Percentiles rank a stretch among this genome's conserved stretches.
These are phyloP conservation scores for Mucor ambiguus DNA, from an alignment of 371 early-diverging fungal species.

Conservation along the genomic window DNA sequence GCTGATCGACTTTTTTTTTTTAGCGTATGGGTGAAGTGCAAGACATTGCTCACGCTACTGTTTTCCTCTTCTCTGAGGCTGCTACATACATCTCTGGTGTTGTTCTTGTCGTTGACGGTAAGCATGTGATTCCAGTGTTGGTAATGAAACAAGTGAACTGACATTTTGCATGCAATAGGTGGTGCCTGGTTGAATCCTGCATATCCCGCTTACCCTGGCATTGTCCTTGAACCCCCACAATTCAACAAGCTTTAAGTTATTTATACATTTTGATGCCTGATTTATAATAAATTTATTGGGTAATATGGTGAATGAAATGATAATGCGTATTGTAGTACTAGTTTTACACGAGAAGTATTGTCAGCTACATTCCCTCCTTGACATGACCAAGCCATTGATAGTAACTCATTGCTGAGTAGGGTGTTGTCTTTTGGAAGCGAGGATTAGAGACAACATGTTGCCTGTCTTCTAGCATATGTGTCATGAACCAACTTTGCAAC, in stretches of 20 bases:
- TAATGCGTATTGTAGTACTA: background rate
- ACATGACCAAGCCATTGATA: constrained; percentile 65
- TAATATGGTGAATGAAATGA: background rate
- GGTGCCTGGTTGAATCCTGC: constrained; percentile 27
- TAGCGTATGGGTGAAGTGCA: constrained; percentile 58
- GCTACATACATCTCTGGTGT: constrained; percentile 62
- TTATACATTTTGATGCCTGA: background rate
- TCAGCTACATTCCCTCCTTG: constrained; percentile 24
- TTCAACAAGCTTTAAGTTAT: constrained; percentile 23
- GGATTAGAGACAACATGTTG: constrained; percentile 8
- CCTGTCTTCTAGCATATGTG: constrained; percentile 68
- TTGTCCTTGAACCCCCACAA: constrained; percentile 16
- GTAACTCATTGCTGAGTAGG: constrained; percentile 72
- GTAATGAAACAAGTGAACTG: background rate
- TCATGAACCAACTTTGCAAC: constrained; percentile 60
- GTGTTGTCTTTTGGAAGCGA: constrained; percentile 24
- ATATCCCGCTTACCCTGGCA: constrained; percentile 18
- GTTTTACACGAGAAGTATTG: background rate
- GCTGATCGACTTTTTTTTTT: background rate
- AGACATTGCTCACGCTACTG: constrained; percentile 74
- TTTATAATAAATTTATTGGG: background rate
- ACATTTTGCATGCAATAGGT: constrained; percentile 4
- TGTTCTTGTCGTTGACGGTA: constrained; percentile 77
- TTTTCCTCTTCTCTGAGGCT: constrained; percentile 72
- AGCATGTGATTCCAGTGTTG: background rate